A percentile compares a stretch with the other conserved stretches of the same genome.
Evolutionary conservation across 176 grass and related monocot species (phyloP).

Genomic region (Areca catechu): DNA sequence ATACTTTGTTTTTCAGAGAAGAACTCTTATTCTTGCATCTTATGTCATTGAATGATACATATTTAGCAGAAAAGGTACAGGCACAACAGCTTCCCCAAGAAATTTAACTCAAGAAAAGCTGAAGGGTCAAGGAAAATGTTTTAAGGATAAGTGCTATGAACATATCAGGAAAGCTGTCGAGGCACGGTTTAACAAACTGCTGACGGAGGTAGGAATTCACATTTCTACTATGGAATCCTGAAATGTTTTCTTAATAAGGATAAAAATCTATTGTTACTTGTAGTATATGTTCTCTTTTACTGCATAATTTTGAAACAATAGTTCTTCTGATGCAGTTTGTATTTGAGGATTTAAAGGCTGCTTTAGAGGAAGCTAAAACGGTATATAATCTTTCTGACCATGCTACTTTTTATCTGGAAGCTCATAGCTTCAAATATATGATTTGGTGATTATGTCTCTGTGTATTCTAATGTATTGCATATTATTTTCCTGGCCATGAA

Average conservation of each 20-base stretch:
- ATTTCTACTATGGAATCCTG: slow-evolving; percentile 10
- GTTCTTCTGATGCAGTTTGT: slow-evolving; percentile 56
- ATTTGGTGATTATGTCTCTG: too few species aligned
- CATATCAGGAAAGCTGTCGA: slow-evolving; percentile 86
- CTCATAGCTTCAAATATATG: too few species aligned
- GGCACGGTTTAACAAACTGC: slow-evolving; percentile 69
- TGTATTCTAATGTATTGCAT: too few species aligned
- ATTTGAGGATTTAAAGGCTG: slow-evolving; percentile 92
- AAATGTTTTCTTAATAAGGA: slow-evolving; percentile 3
- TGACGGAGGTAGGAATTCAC: slow-evolving; percentile 54
- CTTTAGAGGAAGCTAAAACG: slow-evolving; percentile 92
- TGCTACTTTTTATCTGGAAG: too few species aligned
- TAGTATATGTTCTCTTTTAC: too few species aligned
- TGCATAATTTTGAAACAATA: slow-evolving; percentile 17
- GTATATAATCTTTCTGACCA: slow-evolving; percentile 32
- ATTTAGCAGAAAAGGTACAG: slow-evolving; percentile 58
- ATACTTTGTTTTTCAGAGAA: too few species aligned
- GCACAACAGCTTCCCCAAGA: slow-evolving; percentile 48
- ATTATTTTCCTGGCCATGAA: too few species aligned
- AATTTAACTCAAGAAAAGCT: slow-evolving; percentile 56
- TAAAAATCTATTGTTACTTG: too few species aligned
- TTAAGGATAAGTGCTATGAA: slow-evolving; percentile 97
- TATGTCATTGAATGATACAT: too few species aligned
- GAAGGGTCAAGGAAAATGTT: slow-evolving; percentile 76
- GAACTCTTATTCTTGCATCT: too few species aligned